phyloP scores from a whole-genome alignment of 1,284 basidiomycete genomes.

The Exobasidium cylindrosporum region DNA sequence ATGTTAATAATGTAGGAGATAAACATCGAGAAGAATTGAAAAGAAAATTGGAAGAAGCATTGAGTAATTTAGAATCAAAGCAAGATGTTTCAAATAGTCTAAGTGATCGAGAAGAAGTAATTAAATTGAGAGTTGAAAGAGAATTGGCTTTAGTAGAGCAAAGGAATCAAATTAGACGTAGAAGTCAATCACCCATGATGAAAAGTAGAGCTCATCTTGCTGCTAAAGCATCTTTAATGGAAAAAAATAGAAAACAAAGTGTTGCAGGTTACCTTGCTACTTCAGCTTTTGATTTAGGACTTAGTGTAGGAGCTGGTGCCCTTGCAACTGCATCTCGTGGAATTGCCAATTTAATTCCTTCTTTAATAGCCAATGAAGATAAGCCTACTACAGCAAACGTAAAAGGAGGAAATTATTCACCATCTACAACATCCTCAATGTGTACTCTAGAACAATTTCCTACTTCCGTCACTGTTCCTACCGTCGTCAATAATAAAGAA shows the following conservation, averaged over 20 bases:
- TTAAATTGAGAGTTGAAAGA: background rate
- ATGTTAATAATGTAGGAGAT: conserved; percentile 20
- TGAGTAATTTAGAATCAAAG: conserved; percentile 5
- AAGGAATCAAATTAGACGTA: background rate
- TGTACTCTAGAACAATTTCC: background rate
- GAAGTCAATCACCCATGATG: background rate
- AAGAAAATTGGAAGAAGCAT: conserved; percentile 27
- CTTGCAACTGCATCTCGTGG: conserved; percentile 2
- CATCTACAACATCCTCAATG: background rate
- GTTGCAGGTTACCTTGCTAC: conserved; percentile 3
- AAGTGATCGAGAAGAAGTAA: conserved; percentile 14
- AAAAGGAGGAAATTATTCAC: background rate
- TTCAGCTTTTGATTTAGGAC: conserved; percentile 9
- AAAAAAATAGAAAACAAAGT: background rate
- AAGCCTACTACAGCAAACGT: background rate
- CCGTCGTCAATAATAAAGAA: background rate
- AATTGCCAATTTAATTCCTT: background rate
- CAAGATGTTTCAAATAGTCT: conserved; percentile 22
- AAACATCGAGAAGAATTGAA: conserved; percentile 28
- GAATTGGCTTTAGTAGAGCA: background rate
- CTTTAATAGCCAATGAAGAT: background rate
- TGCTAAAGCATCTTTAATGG: background rate
- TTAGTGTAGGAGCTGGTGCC: conserved; percentile 12
- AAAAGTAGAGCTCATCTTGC: conserved; percentile 4
- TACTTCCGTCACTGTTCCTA: background rate